Conservation (phyloP, 805 yeast genomes). For the Schwanniomyces pseudopolymorphus region DNA sequence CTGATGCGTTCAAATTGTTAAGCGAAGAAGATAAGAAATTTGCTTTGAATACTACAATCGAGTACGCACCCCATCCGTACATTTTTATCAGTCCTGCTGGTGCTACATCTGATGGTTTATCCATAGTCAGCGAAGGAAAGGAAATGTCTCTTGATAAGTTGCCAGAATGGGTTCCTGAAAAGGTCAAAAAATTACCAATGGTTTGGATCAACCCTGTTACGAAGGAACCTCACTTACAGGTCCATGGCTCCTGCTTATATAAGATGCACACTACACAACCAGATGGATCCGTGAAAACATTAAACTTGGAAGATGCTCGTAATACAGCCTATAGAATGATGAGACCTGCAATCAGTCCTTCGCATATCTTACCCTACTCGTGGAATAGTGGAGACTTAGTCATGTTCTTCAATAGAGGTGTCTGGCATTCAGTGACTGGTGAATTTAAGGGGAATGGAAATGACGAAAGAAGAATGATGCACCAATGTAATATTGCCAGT, state of each 20-base stretch:
- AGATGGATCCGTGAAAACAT: constrained; percentile 48
- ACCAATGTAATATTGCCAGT: constrained; percentile 89
- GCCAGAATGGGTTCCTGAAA: constrained; percentile 81
- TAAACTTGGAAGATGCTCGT: constrained; percentile 73
- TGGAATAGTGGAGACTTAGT: constrained; percentile 87
- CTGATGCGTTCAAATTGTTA: constrained; percentile 66
- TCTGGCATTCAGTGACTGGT: constrained; percentile 91
- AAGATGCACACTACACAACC: constrained; percentile 53
- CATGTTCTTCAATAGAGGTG: constrained; percentile 84
- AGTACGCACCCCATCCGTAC: constrained; percentile 91
- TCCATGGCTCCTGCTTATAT: constrained; percentile 84
- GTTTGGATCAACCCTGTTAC: constrained; percentile 94
- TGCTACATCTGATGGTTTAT: constrained; percentile 83
- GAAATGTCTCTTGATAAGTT: constrained; percentile 65
- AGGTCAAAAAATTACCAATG: constrained; percentile 75
- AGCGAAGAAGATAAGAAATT: constrained; percentile 69
- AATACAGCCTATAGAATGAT: constrained; percentile 66
- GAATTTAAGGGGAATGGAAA: constrained; percentile 62
- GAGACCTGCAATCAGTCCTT: constrained; percentile 83
- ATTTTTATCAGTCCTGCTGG: constrained; percentile 77
- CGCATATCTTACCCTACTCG: constrained; percentile 72
- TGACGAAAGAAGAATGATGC: constrained; percentile 84
- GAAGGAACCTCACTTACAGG: constrained; percentile 77
- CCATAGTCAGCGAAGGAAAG: constrained; percentile 79
- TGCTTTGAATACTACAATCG: constrained; percentile 77